phyloP scores from a whole-genome alignment of 202 grass and related monocot genomes.

The Elaeis oleifera region DNA sequence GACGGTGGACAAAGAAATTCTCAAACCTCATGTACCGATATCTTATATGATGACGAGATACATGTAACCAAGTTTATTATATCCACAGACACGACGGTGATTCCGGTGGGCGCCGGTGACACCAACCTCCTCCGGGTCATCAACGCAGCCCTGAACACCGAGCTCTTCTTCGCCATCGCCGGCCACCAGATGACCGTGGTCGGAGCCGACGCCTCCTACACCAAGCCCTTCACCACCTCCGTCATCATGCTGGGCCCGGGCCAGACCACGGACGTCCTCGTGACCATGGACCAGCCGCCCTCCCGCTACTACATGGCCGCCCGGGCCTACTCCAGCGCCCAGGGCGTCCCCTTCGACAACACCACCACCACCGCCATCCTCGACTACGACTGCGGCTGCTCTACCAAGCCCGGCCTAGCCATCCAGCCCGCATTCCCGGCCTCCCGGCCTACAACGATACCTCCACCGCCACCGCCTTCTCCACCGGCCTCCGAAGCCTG shows the following conservation, averaged over 20 bases:
- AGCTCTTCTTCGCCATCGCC: constrained; percentile 15
- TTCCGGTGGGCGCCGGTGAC: constrained; percentile 10
- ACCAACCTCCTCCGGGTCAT: constrained; percentile 20
- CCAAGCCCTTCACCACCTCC: constrained; percentile 17
- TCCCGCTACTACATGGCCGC: constrained; percentile 21
- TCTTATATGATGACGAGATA: not conserved
- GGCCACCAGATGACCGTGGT: constrained; percentile 19
- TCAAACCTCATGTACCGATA: no score
- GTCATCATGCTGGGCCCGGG: constrained; percentile 14
- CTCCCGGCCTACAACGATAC: constrained; percentile 19
- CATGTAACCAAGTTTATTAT: not conserved
- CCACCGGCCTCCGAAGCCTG: constrained; percentile 1
- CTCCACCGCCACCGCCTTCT: not conserved
- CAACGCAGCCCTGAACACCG: constrained; percentile 17
- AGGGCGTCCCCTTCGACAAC: constrained; percentile 21
- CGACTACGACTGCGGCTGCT: constrained; percentile 11
- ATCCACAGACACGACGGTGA: constrained; percentile 7
- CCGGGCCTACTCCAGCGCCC: constrained; percentile 10
- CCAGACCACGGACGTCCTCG: constrained; percentile 22
- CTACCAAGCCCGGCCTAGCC: not conserved
- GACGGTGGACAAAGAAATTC: no score
- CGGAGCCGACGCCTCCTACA: constrained; percentile 12
- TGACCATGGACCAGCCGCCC: constrained; percentile 6
- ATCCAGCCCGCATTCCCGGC: not conserved
- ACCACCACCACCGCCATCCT: constrained; percentile 20